Conservation (phyloP, 2,329 filamentous ascomycete species). For the Talaromyces sp. region DNA sequence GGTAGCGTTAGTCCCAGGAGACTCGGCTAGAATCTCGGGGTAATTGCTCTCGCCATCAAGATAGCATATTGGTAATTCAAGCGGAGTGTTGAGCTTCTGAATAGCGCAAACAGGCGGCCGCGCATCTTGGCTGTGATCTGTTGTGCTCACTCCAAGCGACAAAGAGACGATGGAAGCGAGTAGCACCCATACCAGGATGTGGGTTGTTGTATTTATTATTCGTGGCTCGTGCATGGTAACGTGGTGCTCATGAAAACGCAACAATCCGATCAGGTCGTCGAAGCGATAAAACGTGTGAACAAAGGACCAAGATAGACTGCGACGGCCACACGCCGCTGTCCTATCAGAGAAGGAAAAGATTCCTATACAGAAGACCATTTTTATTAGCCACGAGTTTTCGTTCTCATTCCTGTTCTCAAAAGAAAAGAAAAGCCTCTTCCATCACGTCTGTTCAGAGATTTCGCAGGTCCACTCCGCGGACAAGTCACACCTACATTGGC, state of each 20-base stretch:
- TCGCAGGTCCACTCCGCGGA: too few relatives aligned
- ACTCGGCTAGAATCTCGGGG: neutral
- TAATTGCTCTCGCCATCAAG: neutral
- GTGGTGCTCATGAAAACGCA: slow-evolving; percentile 2
- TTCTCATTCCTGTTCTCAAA: neutral
- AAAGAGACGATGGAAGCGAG: slow-evolving; percentile 7
- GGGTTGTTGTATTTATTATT: slow-evolving; percentile 1
- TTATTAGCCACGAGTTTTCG: neutral
- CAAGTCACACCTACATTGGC: neutral
- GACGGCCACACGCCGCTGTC: neutral
- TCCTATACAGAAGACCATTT: neutral
- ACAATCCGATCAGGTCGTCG: neutral
- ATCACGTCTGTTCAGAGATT: too few relatives aligned
- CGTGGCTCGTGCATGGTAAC: neutral
- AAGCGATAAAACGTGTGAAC: neutral
- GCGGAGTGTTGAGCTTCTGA: neutral
- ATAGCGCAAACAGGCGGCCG: neutral
- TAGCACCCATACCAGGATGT: slow-evolving; percentile 10
- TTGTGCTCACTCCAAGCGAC: neutral
- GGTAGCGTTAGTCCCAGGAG: neutral
- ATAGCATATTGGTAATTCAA: slow-evolving; percentile 6
- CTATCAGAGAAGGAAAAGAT: neutral
- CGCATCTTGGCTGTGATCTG: neutral
- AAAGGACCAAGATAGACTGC: neutral
- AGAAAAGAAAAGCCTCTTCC: too few relatives aligned